Evolutionary conservation across 441 rosid genomes (phyloP).

Genomic region (California macrophylla): DNA sequence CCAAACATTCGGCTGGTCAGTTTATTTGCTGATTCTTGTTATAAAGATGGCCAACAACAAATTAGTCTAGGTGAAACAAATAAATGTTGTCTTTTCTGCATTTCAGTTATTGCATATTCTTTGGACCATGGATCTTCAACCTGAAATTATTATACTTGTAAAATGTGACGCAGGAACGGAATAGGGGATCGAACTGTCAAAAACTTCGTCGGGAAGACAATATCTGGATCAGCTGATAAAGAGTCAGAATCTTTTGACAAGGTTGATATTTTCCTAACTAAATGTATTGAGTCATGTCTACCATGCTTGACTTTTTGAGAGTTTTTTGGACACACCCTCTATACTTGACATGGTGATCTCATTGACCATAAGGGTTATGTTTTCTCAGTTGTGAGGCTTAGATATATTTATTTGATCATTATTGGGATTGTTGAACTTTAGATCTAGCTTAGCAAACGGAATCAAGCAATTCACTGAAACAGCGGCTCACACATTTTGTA

Average conservation of each 20-base stretch:
- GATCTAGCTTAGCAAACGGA: not conserved
- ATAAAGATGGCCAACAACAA: not conserved
- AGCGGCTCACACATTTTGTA: not conserved
- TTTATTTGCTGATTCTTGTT: not conserved
- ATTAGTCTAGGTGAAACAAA: not conserved
- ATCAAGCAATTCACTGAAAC: not conserved
- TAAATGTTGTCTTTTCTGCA: not conserved
- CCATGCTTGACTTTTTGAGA: not conserved
- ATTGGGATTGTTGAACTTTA: not conserved
- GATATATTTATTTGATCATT: not conserved
- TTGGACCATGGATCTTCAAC: conserved; percentile 1
- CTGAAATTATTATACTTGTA: conserved; percentile 10
- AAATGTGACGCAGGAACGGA: conserved; percentile 41
- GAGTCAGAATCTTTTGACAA: conserved; percentile 70
- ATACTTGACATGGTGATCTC: not conserved
- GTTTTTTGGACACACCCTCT: not conserved
- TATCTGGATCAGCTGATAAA: conserved; percentile 20
- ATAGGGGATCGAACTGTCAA: conserved; percentile 28
- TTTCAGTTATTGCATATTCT: not conserved
- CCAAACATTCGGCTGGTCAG: not conserved
- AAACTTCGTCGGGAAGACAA: not conserved
- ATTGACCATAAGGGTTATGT: not conserved
- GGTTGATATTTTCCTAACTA: conserved; percentile 35
- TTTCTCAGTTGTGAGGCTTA: not conserved
- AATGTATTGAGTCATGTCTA: not conserved